Evolutionary conservation across 2,329 filamentous ascomycete species (phyloP), one percentile per base, ranked within the genome.

Genomic region (Mariannaea sp.): DNA sequence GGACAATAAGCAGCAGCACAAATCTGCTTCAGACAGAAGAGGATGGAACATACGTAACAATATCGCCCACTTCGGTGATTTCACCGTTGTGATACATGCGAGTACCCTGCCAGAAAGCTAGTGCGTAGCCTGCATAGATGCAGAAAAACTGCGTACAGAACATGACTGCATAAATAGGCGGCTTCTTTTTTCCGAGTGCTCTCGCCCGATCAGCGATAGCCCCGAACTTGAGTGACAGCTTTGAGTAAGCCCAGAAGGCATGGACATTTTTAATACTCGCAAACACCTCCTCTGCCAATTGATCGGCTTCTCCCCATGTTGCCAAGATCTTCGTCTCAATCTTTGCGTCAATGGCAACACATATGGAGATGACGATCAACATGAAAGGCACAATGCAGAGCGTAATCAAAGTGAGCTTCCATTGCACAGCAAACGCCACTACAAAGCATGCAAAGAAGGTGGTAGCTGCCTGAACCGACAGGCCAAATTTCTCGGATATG

Each of bases 381-480:
- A 39, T 39, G 14, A 39, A 39, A 19, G 36, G 36, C 4, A 39
- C 36, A 24, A 39, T 39, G 19, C 36, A 39, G 17, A 39, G 36
- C 12, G 36, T 39, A 61, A 96, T 94, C 41, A 94, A 73, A 0
- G 91, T 90, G 55, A 95, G 76, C 71, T 91, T 93, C 87, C 90
- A 94, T 70, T 86, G 91, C 65, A 87, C 87, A 70, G 91, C 74
- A 68, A 92, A 96, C 5, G 86, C 89, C 58, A 96, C 90, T 46
- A 94, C 77, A 59, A 92, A 92, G 5, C 89, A 89, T 0, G 90
- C 84, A 43, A 92, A 73, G 67, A 96, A 94, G 3, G 88, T 90
- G 0, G 89, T 82, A 1, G 88, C 45, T 2, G 87, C 86, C 7
- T 82, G 82, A 47, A 92, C 65, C 0, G 86, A 88, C 58, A 93